These are phyloP conservation scores for Crepidotus variabilis DNA, from an alignment of 768 basidiomycete genomes.

Conservation along the genomic window DNA sequence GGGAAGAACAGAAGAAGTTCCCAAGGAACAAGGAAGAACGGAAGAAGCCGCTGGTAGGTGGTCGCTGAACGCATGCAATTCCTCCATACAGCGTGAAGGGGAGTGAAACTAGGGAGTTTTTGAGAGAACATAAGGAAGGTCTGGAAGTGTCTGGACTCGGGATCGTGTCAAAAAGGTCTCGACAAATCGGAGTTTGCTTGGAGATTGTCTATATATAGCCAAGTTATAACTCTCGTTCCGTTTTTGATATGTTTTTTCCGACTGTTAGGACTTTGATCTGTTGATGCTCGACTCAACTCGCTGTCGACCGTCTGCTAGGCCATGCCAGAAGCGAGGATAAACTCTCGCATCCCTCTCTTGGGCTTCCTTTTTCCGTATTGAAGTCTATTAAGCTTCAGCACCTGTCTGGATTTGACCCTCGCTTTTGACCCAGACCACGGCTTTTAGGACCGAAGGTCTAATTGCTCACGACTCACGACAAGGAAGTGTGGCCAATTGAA, in stretches of 20 bases:
- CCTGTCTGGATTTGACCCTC: too few relatives aligned
- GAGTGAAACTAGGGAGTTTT: not conserved
- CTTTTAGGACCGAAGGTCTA: too few relatives aligned
- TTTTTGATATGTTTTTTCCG: not conserved
- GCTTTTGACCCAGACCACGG: too few relatives aligned
- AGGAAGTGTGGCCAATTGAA: too few relatives aligned
- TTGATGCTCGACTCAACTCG: not conserved
- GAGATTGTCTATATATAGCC: not conserved
- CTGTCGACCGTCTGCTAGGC: not conserved
- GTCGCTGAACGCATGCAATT: slow-evolving; percentile 7
- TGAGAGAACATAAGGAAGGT: slow-evolving; percentile 3
- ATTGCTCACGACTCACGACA: too few relatives aligned
- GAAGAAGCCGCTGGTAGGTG: slow-evolving; percentile 4
- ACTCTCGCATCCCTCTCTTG: not conserved
- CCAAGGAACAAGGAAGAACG: slow-evolving; percentile 12
- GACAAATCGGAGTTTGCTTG: not conserved
- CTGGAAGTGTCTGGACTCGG: not conserved
- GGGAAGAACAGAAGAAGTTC: slow-evolving; percentile 3
- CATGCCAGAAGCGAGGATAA: too few relatives aligned
- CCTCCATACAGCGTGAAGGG: not conserved
- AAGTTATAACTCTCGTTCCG: too few relatives aligned
- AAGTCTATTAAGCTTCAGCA: too few relatives aligned
- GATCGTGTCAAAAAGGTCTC: not conserved
- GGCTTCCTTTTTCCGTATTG: too few relatives aligned
- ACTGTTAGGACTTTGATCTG: not conserved